These are phyloP conservation scores for Graphilbum ipis-grandicollis DNA, from an alignment of 2,329 filamentous ascomycete species.

Conservation along the genomic window DNA sequence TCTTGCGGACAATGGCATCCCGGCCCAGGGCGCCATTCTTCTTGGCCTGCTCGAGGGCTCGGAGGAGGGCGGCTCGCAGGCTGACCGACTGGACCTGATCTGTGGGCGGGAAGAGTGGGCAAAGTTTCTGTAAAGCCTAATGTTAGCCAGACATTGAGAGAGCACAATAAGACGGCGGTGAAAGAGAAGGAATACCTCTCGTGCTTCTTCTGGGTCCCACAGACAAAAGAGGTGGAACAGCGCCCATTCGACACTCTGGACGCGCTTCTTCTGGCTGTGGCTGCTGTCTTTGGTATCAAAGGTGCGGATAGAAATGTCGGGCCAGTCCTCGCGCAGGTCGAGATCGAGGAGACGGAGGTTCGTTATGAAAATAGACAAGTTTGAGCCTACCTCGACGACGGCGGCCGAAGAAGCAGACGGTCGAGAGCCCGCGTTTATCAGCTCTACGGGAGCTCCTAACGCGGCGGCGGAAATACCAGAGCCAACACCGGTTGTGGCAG, in stretches of 20 bases:
- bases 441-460: too few relatives aligned
- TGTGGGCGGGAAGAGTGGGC: conserved; percentile 76
- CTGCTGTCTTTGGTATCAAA: conserved; percentile 50
- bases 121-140: conserved; percentile 47
- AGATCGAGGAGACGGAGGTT: conserved; percentile 74
- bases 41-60: conserved; percentile 69
- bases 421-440: too few relatives aligned
- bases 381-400: conserved; percentile 16
- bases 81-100: conserved; percentile 86
- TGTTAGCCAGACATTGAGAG: background rate
- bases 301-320: conserved; percentile 49
- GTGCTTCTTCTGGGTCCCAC: conserved; percentile 64
- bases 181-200: conserved; percentile 34
- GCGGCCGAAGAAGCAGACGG: background rate
- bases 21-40: conserved; percentile 70
- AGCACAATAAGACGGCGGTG: too few relatives aligned
- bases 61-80: conserved; percentile 66
- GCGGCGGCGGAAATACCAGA: background rate
- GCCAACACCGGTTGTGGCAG: background rate
- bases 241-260: conserved; percentile 75
- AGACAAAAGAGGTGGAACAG: conserved; percentile 74
- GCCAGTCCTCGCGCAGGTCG: conserved; percentile 63
- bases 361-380: conserved; percentile 55
- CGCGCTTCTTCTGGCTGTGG: conserved; percentile 65
- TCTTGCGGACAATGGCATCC: conserved; percentile 71